Base-by-base conservation (phyloP, 2,329 filamentous ascomycete species). In the Falciphora oryzae region DNA sequence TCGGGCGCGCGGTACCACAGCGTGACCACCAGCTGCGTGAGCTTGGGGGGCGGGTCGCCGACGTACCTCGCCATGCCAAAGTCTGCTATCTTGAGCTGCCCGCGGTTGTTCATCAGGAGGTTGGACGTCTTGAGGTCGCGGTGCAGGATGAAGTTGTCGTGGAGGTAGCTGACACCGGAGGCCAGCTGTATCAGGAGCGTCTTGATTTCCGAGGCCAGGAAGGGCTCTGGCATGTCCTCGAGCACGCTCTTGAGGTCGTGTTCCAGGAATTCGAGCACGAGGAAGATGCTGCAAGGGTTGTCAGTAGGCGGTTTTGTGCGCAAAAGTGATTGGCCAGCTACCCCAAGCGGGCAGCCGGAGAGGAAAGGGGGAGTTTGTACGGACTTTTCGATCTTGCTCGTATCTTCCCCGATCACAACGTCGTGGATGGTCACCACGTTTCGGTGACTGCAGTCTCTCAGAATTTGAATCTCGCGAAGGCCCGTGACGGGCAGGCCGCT, bases 21-120 rank as follows among this genome's bases (percentile, higher is more conserved):
- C 8, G 95, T 99, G 25, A 98, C 94, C 67, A 99, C 95, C 60
- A 98, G 85, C 73, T 94, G 90, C 2, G 95, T 98, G 66, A 98
- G 83, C 67, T 90, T 89, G 1, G 88, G 84, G 5, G 82, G 81
- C 4, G 94, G 93, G 70, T 92, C 87, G 62, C 90, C 90, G 65
- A 91, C 90, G 78, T 95, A 95, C 32, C 95, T 86, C 4, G 95
- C 94, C 92, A 99, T 97, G 75, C 95, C 95, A 74, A 99, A 99
- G 77, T 99, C 95, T 66, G 95, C 95, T 68, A 99, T 89, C 77
- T 97, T 97, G 76, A 99, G 89, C 75, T 91, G 89, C 59, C 95
- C 95, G 59, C 93, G 91, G 80, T 98, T 98, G 80, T 92, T 96
- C 78, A 99, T 89, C 60, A 99, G 87, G 60, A 99, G 87, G 73